Base-by-base conservation (phyloP, 192 early-diverging fungal species). In the Linnemannia elongata region DNA sequence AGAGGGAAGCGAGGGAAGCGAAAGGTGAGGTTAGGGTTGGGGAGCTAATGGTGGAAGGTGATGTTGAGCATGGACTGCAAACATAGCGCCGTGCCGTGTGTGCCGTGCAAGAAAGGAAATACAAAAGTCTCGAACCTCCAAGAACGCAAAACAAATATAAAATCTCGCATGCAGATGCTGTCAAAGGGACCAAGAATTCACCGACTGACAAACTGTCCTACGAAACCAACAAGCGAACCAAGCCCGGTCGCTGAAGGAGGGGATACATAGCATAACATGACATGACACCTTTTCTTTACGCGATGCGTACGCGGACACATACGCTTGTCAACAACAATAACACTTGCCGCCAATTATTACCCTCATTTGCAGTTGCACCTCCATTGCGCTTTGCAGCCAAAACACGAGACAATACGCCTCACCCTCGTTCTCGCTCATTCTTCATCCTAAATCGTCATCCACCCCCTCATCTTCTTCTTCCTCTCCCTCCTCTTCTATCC, bases 71-170 rank as follows among this genome's bases (percentile, higher is more conserved):
- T 35, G 60, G 27, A 33, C n/a, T 3, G 60, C 60, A 66, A 15
- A 66, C 60, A 66, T 66, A 66, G 27, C 60, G 30, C 60, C 60
- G 30, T 30, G 30, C 60, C 30, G 30, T 30, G 10, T 24, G 30
- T 45, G 44, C 9, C 44, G 44, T 12, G 27, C n/a, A 66, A 27
- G 55, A 30, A 60, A 35, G 10, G 13, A 66, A 33, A 30, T 12
- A 66, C 33, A 66, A 66, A 66, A 66, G 60, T 66, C 60, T 66
- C 60, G 60, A 66, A 27, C 60, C 60, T 66, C 60, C 7, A 66
- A 33, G 33, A 15, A 27, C 12, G 30, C 60, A 66, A 66, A 27
- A 24, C 47, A 49, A 49, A 49, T 2, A 27, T 63, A 63, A n/a
- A 66, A 66, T 33, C 33, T 17, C 60, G 30, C 60, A 66, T 33